Evolutionary conservation across 2,329 filamentous ascomycete genomes (phyloP), one percentile per base, ranked within the genome.

Genomic region (Cytospora mali): DNA sequence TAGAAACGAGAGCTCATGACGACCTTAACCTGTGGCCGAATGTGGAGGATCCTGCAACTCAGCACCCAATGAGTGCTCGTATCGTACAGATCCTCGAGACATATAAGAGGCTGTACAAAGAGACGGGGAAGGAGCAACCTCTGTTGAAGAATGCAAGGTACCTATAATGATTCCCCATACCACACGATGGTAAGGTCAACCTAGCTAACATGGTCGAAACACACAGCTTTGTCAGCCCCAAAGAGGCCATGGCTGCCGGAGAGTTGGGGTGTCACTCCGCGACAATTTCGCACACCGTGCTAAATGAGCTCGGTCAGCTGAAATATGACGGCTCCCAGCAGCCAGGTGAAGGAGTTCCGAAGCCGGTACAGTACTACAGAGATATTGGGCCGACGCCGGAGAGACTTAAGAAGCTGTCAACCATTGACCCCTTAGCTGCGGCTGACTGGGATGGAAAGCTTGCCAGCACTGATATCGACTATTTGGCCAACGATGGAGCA

Each of bases 1-100:
- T 52, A 81, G 79, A 81, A 68, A 75, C 74, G 49, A 73, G 72
- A 9, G 79, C 79, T 3, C 79, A 82, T 62, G 72, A 74, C 54
- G 76, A 81, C 62, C 70, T 68, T 4, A 70, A 72, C 10, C 71
- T 80, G n/a, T 81, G 80, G 79, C 80, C 79, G 21, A 69, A 80
- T 55, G 75, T 78, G 31, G 66, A 77, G 49, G 80, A 83, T 64
- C 79, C 80, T 3, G 80, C 79, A 0, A 70, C 72, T 10, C 69
- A 81, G 61, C 80, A 83, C 62, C 77, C 80, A 27, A 82, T 80
- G 72, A 77, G 79, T 10, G 71, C 79, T 0, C 75, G 80, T 21
- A 70, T 81, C n/a, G 64, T 81, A n/a, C 79, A 81, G 66, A 83
- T 83, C 49, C 70, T 81, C 18, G 77, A 81, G 64, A 78, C 75